phyloP scores from a whole-genome alignment of 169 alveolate species.

The Plasmodium yoelii region DNA sequence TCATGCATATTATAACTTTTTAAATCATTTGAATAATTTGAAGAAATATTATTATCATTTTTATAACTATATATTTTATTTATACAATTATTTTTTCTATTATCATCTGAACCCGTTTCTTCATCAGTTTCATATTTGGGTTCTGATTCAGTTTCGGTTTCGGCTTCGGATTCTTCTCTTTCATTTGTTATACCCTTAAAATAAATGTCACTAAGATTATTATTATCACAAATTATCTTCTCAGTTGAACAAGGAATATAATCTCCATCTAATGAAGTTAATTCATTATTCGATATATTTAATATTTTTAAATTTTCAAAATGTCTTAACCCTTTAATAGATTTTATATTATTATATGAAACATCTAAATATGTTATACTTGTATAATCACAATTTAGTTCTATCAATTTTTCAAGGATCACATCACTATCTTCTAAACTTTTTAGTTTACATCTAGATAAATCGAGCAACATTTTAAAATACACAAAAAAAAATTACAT shows the following conservation, averaged over 20 bases:
- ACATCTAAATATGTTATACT: constrained; percentile 64
- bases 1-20: too few relatives aligned
- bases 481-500: background rate
- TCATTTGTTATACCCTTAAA: constrained; percentile 26
- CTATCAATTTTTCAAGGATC: constrained; percentile 51
- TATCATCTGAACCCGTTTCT: background rate
- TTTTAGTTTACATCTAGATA: constrained; percentile 38
- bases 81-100: constrained; percentile 25
- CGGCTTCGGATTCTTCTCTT: constrained; percentile 9
- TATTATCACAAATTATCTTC: constrained; percentile 42
- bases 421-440: constrained; percentile 62
- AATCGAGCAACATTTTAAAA: constrained; percentile 42
- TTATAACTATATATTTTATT: background rate
- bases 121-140: too few relatives aligned
- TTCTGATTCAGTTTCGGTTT: too few relatives aligned
- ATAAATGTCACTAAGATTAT: constrained; percentile 27
- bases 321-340: constrained; percentile 38
- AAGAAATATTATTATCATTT: background rate
- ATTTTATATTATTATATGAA: constrained; percentile 25
- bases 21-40: background rate
- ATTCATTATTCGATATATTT: constrained; percentile 34
- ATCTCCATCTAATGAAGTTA: constrained; percentile 47
- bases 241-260: constrained; percentile 43
- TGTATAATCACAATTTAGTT: constrained; percentile 36
- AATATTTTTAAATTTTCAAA: constrained; percentile 49